These are phyloP conservation scores for Ophiostoma sp. DNA, from an alignment of 2,329 filamentous ascomycete genomes.

Conservation along the genomic window DNA sequence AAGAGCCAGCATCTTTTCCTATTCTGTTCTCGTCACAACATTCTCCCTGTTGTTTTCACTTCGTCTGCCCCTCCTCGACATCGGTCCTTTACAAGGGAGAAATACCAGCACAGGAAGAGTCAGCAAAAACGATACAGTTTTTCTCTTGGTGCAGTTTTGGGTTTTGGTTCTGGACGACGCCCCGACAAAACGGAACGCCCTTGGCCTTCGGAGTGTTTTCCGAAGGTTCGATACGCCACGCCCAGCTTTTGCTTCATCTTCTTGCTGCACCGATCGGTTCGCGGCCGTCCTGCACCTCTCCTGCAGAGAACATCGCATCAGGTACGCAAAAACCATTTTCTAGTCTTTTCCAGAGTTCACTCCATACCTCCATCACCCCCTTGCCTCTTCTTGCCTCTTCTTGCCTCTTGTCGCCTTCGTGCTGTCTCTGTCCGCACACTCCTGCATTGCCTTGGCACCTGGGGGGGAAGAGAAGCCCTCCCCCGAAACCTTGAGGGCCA, in stretches of 20 bases:
- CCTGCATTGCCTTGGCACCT: slow-evolving; percentile 24
- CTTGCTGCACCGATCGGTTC: slow-evolving; percentile 2
- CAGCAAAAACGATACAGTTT: not conserved
- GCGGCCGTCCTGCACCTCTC: not conserved
- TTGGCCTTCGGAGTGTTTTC: not conserved
- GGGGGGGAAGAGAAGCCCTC: slow-evolving; percentile 15
- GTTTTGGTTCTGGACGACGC: not conserved
- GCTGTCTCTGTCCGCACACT: slow-evolving; percentile 12
- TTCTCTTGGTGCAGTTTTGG: not conserved
- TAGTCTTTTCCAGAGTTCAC: not conserved
- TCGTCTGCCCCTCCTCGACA: not conserved
- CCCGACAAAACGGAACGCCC: slow-evolving; percentile 11
- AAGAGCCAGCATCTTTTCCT: not conserved
- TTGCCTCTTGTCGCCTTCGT: not conserved
- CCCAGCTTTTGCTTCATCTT: not conserved
- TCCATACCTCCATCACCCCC: not conserved
- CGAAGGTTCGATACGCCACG: not conserved
- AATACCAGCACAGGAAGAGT: not conserved
- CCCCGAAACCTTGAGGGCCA: slow-evolving; percentile 17
- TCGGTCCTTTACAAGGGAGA: slow-evolving; percentile 4
- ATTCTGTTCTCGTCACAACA: not conserved
- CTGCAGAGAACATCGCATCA: not conserved
- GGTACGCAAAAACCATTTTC: not conserved
- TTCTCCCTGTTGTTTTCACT: not conserved
- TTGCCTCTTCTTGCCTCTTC: not conserved